Conservation (phyloP, 148 eudicot genomes). For the Spergularia marina region DNA sequence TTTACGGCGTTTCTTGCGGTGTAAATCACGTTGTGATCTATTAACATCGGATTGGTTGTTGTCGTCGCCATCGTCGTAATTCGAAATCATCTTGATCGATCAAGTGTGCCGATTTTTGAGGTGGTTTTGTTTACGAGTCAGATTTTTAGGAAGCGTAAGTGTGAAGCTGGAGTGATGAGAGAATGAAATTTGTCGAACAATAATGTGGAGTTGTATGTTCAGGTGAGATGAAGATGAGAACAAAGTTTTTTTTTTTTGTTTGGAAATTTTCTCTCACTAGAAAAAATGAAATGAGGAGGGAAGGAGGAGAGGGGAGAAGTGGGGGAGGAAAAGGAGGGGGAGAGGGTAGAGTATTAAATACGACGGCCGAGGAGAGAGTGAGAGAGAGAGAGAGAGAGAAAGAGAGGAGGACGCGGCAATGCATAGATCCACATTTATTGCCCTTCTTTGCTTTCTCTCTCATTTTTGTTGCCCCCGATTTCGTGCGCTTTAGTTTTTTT, state of each 20-base stretch:
- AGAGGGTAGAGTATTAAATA: conserved; percentile 23
- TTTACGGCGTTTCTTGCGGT: conserved; percentile 34
- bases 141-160: too few relatives aligned
- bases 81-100: conserved; percentile 19
- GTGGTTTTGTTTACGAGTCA: too few relatives aligned
- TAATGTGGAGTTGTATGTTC: background rate
- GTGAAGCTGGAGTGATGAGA: background rate
- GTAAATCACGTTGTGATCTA: conserved; percentile 21
- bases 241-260: background rate
- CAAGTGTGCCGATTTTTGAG: background rate
- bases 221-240: background rate
- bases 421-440: conserved; percentile 35
- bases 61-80: conserved; percentile 24
- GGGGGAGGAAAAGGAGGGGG: background rate
- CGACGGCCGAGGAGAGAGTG: background rate
- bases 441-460: background rate
- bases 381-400: background rate
- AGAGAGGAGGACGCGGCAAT: conserved; percentile 26
- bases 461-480: conserved; percentile 24
- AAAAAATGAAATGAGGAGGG: background rate
- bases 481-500: background rate
- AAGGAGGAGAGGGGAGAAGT: background rate
- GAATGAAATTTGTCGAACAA: background rate
- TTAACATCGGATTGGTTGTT: conserved; percentile 5
- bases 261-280: conserved; percentile 5